A percentile compares a stretch with the other conserved stretches of the same genome.
These are phyloP conservation scores for Lactarius sanguifluus DNA, from an alignment of 768 basidiomycete species.

Conservation along the genomic window DNA sequence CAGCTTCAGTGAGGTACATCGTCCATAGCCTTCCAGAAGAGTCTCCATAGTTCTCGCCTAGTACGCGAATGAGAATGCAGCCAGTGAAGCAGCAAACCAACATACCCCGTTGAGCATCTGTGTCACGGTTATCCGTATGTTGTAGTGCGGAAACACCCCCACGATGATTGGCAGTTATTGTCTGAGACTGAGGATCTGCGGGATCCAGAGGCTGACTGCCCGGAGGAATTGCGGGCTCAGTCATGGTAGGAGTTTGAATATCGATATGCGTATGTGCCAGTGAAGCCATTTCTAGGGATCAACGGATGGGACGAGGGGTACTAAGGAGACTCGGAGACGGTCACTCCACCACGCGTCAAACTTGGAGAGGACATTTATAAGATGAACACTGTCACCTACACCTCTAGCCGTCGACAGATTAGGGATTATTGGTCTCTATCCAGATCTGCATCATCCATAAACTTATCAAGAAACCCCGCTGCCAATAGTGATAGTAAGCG, in stretches of 20 bases:
- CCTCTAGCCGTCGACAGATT: not conserved
- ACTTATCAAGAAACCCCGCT: not conserved
- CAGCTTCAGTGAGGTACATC: not conserved
- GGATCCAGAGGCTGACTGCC: not conserved
- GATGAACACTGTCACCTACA: not conserved
- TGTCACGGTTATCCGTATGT: not conserved
- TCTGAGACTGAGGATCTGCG: not conserved
- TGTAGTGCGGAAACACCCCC: not conserved
- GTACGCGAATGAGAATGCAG: not conserved
- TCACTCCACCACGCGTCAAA: not conserved
- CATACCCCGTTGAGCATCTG: not conserved
- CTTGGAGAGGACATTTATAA: not conserved
- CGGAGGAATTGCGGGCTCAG: not conserved
- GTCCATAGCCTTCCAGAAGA: not conserved
- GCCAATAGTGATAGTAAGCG: not conserved
- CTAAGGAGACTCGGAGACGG: not conserved
- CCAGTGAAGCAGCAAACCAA: not conserved
- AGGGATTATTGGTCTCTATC: not conserved
- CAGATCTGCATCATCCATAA: not conserved
- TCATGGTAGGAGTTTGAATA: not conserved
- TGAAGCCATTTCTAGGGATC: not conserved
- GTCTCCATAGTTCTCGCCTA: not conserved
- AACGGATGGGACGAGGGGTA: not conserved
- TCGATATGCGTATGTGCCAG: not conserved
- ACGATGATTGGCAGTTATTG: not conserved